Evolutionary conservation across 352 stramenopile genomes (phyloP).

Genomic region (Phytophthora litchii): DNA sequence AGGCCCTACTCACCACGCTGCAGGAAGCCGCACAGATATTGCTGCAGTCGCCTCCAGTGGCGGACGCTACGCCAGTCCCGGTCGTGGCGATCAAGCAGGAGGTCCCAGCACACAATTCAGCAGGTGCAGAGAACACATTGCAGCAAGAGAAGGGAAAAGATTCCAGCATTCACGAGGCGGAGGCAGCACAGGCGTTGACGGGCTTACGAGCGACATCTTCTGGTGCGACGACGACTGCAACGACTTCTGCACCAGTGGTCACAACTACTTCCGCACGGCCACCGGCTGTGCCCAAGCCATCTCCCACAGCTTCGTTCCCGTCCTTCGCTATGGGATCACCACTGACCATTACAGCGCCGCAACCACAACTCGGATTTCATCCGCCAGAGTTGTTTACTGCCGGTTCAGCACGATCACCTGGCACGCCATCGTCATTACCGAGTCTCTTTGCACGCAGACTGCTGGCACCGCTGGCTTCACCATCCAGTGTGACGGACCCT

Average conservation of each 20-base stretch:
- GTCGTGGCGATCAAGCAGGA: conserved; percentile 33
- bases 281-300: conserved; percentile 31
- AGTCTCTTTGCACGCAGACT: conserved; percentile 56
- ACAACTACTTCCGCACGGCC: conserved; percentile 27
- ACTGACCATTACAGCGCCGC: conserved; percentile 56
- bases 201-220: conserved; percentile 50
- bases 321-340: conserved; percentile 41
- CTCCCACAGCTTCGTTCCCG: conserved; percentile 33
- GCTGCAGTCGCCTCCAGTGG: conserved; percentile 13
- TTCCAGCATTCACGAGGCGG: conserved; percentile 57
- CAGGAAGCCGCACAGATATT: conserved; percentile 48
- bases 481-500: conserved; percentile 28
- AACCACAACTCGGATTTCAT: conserved; percentile 36
- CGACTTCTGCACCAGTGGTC: not conserved
- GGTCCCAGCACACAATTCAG: not conserved
- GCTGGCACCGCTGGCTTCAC: conserved; percentile 45
- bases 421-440: conserved; percentile 45
- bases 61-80: conserved; percentile 13
- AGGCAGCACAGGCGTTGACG: conserved; percentile 75
- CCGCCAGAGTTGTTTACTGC: conserved; percentile 42
- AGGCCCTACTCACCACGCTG: conserved; percentile 45
- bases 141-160: conserved; percentile 33
- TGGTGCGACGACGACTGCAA: conserved; percentile 10
- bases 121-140: conserved; percentile 1
- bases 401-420: conserved; percentile 26